A percentile compares a stretch with the other conserved stretches of the same genome.
Evolutionary conservation across 2,329 filamentous ascomycete genomes (phyloP).

Genomic region (Aspergillus felis): DNA sequence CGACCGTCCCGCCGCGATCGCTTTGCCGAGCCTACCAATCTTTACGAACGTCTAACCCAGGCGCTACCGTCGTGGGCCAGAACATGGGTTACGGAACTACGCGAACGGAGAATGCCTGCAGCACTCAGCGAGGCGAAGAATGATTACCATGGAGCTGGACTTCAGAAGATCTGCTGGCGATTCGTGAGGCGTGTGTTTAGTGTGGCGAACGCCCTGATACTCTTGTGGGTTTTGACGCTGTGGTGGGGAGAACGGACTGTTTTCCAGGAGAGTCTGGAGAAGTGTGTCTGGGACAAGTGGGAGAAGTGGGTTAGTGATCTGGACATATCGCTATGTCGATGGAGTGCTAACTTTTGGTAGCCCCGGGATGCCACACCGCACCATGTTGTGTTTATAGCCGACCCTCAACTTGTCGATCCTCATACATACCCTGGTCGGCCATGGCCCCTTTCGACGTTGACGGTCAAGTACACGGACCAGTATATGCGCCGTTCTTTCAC

Average conservation of each 20-base stretch:
- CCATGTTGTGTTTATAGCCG: constrained; percentile 77
- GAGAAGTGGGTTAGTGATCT: constrained; percentile 73
- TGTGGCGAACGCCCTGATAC: constrained; percentile 63
- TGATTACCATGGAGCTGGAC: constrained; percentile 12
- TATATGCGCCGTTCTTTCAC: constrained; percentile 81
- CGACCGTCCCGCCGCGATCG: constrained; percentile 20
- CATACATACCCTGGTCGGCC: constrained; percentile 88
- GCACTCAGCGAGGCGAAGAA: constrained; percentile 1
- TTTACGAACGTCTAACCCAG: constrained; percentile 13
- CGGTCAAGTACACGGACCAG: constrained; percentile 75
- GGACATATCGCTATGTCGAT: constrained; percentile 1
- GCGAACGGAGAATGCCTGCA: background rate
- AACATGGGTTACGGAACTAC: constrained; percentile 20
- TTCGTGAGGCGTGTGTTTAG: constrained; percentile 22
- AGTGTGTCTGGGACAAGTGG: constrained; percentile 82
- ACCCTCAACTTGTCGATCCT: constrained; percentile 88
- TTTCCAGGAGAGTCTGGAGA: constrained; percentile 66
- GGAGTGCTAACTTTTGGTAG: constrained; percentile 44
- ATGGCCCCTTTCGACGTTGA: constrained; percentile 65
- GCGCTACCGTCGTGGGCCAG: constrained; percentile 17
- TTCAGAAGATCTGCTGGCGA: constrained; percentile 12
- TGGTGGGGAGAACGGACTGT: constrained; percentile 81
- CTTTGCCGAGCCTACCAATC: constrained; percentile 8
- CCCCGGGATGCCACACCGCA: constrained; percentile 75
- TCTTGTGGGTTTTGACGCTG: constrained; percentile 71